Evolutionary conservation across 805 yeast genomes (phyloP).

Genomic region (Starmerella floricola): DNA sequence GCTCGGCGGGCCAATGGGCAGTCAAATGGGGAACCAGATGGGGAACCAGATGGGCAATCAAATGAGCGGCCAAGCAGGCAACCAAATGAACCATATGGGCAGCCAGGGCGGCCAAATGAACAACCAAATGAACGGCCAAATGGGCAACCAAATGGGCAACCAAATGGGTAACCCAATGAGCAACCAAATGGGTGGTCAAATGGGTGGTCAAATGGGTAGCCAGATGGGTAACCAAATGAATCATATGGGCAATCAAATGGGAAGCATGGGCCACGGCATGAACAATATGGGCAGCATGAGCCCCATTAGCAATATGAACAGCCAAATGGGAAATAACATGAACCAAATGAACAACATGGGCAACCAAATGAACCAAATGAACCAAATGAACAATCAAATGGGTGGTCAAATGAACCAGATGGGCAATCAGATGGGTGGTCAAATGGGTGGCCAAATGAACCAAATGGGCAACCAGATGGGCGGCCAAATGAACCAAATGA

Average conservation of each 20-base stretch:
- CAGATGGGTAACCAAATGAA: conserved; percentile 1
- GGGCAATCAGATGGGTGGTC: background rate
- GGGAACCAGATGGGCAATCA: conserved; percentile 1
- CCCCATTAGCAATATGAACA: conserved; percentile 23
- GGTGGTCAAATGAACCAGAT: conserved; percentile 1
- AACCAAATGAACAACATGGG: conserved; percentile 6
- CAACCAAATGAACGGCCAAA: background rate
- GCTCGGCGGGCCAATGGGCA: background rate
- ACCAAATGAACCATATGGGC: background rate
- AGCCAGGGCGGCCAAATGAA: conserved; percentile 5
- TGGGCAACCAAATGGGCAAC: background rate
- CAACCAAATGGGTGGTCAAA: background rate
- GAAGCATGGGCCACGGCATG: conserved; percentile 1
- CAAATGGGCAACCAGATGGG: conserved; percentile 9
- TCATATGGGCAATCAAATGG: background rate
- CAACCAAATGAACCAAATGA: background rate
- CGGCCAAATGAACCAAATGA: conserved; percentile 20
- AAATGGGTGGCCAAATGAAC: conserved; percentile 22
- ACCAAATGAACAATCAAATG: background rate
- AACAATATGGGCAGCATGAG: conserved; percentile 21
- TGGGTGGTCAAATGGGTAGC: too few relatives aligned
- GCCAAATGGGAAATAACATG: conserved; percentile 22
- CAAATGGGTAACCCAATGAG: conserved; percentile 6
- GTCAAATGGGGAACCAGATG: conserved; percentile 3
- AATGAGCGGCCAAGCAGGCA: background rate